Conservation (phyloP, 495 filamentous ascomycete genomes). For the Mycothermus thermophilus region DNA sequence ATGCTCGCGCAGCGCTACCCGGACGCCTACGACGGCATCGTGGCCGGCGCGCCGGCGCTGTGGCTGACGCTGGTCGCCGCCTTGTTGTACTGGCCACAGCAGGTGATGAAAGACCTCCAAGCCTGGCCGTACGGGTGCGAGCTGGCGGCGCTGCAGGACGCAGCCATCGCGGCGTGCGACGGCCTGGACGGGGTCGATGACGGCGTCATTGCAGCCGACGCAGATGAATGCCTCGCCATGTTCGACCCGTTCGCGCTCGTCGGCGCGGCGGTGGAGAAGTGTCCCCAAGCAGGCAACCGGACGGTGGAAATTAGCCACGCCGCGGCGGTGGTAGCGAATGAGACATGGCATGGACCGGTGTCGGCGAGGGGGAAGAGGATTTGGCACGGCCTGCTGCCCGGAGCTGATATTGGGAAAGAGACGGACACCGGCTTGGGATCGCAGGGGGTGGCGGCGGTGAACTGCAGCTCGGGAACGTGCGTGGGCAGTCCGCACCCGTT, state of each 20-base stretch:
- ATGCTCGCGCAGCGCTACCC: conserved; percentile 32
- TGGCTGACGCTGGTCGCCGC: conserved; percentile 15
- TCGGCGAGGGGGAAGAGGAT: conserved; percentile 9
- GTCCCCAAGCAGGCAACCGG: conserved; percentile 4
- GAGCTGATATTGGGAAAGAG: too few species aligned
- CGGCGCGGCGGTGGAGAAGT: conserved; percentile 8
- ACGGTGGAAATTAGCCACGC: conserved; percentile 7
- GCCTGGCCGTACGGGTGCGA: conserved; percentile 19
- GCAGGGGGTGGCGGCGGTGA: conserved; percentile 11
- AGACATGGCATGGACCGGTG: conserved; percentile 13
- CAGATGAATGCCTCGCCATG: conserved; percentile 11
- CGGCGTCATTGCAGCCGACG: conserved; percentile 18
- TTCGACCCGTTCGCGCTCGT: conserved; percentile 19
- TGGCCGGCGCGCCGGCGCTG: conserved; percentile 25
- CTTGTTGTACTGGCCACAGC: conserved; percentile 15
- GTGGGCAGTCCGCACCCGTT: conserved; percentile 2
- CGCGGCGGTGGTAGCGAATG: conserved; percentile 16
- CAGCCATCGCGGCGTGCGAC: conserved; percentile 25
- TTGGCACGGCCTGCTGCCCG: conserved; percentile 12
- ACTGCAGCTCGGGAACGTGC: conserved; percentile 9
- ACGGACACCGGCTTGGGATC: conserved; percentile 1
- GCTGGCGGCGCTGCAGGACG: conserved; percentile 17
- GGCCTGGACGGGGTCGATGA: conserved; percentile 24
- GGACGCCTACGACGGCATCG: conserved; percentile 27
- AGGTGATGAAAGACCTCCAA: conserved; percentile 12